Evolutionary conservation across 257 asterid species (phyloP).

Genomic region (Primulina eburnea): DNA sequence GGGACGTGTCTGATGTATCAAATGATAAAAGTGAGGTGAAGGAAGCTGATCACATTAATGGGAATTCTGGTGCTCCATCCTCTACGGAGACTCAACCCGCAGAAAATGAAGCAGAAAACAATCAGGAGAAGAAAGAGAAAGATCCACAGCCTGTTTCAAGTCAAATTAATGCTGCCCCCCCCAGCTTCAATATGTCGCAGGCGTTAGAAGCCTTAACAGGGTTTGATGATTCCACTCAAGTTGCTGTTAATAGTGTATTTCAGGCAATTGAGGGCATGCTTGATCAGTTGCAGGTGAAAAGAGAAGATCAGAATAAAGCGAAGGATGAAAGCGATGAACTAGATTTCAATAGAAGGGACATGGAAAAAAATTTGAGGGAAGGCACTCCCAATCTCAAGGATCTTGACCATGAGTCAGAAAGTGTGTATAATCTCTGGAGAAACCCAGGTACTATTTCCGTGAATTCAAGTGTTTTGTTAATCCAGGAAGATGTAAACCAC

Average conservation of each 20-base stretch:
- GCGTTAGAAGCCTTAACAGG: constrained; percentile 80
- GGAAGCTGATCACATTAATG: constrained; percentile 39
- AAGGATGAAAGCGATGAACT: constrained; percentile 25
- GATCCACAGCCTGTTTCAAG: constrained; percentile 30
- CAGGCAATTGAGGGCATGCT: constrained; percentile 81
- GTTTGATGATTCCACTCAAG: constrained; percentile 93
- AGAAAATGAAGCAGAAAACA: constrained; percentile 44
- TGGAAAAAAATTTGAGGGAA: constrained; percentile 33
- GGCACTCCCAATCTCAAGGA: constrained; percentile 22
- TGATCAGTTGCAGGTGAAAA: constrained; percentile 61
- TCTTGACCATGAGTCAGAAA: constrained; percentile 32
- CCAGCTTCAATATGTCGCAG: constrained; percentile 67
- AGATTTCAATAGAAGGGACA: constrained; percentile 31
- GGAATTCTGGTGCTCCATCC: constrained; percentile 38
- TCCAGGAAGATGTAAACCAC: constrained; percentile 26
- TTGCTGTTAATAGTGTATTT: constrained; percentile 86
- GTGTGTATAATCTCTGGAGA: constrained; percentile 25
- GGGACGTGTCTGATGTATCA: constrained; percentile 28
- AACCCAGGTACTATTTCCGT: constrained; percentile 26
- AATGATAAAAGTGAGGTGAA: constrained; percentile 35
- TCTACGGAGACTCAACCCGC: constrained; percentile 39
- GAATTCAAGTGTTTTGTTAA: constrained; percentile 29
- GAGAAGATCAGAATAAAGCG: constrained; percentile 36
- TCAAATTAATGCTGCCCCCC: constrained; percentile 41
- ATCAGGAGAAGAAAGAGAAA: constrained; percentile 46